Evolutionary conservation across 306 rosid genomes (phyloP).

Genomic region (Psophocarpus tetragonolobus): DNA sequence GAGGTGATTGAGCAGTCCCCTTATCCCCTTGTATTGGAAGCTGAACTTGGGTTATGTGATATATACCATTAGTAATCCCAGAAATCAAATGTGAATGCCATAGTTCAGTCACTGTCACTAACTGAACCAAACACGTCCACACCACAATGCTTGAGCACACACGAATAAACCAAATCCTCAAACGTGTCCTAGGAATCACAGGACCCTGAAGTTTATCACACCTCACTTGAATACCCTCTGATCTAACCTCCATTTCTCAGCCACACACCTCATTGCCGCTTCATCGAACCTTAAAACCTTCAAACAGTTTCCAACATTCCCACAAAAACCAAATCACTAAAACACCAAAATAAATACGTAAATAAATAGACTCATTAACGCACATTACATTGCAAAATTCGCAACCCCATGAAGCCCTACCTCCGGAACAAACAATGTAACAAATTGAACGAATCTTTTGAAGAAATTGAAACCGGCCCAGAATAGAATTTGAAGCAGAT

Average conservation of each 20-base stretch:
- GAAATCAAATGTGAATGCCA: slow-evolving; percentile 84
- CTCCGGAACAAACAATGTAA: slow-evolving; percentile 27
- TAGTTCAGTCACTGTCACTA: slow-evolving; percentile 80
- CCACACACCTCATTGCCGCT: slow-evolving; percentile 75
- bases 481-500: slow-evolving; percentile 21
- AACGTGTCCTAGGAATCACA: slow-evolving; percentile 71
- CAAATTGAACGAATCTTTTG: slow-evolving; percentile 8
- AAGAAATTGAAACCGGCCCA: slow-evolving; percentile 35
- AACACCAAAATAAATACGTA: not conserved
- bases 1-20: slow-evolving; percentile 44
- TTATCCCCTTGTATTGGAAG: slow-evolving; percentile 31
- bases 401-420: slow-evolving; percentile 35
- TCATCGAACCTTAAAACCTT: slow-evolving; percentile 59
- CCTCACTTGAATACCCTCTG: slow-evolving; percentile 69
- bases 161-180: slow-evolving; percentile 91
- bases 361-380: not conserved
- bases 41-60: slow-evolving; percentile 46
- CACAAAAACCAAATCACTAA: slow-evolving; percentile 17
- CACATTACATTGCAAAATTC: slow-evolving; percentile 36
- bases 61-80: slow-evolving; percentile 71
- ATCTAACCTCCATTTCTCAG: slow-evolving; percentile 86
- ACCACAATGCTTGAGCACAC: slow-evolving; percentile 86
- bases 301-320: slow-evolving; percentile 28
- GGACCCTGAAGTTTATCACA: slow-evolving; percentile 75
- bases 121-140: slow-evolving; percentile 93